Evolutionary conservation across 1,284 basidiomycete genomes (phyloP), one percentile per base, ranked within the genome.

Genomic region (Lentinula novae-zelandiae): DNA sequence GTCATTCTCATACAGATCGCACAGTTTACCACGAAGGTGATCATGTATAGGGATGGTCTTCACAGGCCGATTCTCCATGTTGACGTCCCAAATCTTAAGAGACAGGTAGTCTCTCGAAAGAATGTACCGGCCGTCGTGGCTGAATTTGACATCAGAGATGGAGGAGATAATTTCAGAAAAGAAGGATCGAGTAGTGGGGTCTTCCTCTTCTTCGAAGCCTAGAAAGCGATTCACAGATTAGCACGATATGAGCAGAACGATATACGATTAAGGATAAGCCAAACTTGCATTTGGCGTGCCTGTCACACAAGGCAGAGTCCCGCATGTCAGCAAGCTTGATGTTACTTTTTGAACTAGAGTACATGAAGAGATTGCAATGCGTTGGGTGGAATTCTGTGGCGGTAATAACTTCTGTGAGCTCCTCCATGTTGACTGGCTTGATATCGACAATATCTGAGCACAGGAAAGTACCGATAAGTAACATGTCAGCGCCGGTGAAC

Each of bases 271-370:
- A 46, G n/a, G 17, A 7, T 22, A 57, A 22, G 57, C 53, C 38
- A 36, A 27, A 77, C 92, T 69, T 70, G 98, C 96, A 89, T 83
- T 99, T 99, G 48, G 96, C 94, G 69, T 98, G 93, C 68, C 86
- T 85, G 74, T 99, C 97, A 75, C 97, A 99, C 60, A 99, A 79
- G 5, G 97, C 97, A 22, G 96, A 94, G 68, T 98, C 95, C 58
- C 97, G 89, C 97, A 99, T 99, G 77, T 99, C 97, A n/a, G 96
- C 96, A 61, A 99, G 86, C 79, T 99, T 99, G 83, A 99, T 98
- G 71, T 97, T 99, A 67, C 95, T 96, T 79, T 99, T 99, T 63
- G 96, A 99, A 78, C 93, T 96, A 64, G 96, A 99, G 76, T 99
- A 99, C 92, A 98, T 98, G 80, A 99, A 98, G 60, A 95, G 80